These are phyloP conservation scores for Jackrogersella minutella DNA, from an alignment of 495 filamentous ascomycete species.

Conservation along the genomic window DNA sequence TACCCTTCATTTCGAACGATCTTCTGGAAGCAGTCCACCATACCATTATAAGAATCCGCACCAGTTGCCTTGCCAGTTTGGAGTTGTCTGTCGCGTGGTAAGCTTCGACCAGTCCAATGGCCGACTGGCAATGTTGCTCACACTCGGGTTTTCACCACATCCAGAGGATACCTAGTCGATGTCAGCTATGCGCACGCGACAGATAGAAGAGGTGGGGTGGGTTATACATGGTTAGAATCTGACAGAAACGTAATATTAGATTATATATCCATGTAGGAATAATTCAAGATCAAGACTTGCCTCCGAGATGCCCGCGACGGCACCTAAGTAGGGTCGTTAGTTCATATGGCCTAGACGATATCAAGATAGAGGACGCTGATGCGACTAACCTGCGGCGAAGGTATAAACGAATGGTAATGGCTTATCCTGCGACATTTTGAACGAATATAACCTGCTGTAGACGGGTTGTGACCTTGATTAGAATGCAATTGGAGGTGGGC, in stretches of 20 bases:
- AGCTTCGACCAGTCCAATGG: slow-evolving; percentile 31
- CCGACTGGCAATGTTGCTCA: slow-evolving; percentile 56
- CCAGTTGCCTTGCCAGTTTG: slow-evolving; percentile 76
- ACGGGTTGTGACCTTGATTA: not conserved
- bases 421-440: slow-evolving; percentile 71
- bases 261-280: slow-evolving; percentile 17
- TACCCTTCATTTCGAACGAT: slow-evolving; percentile 95
- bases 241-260: slow-evolving; percentile 10
- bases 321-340: slow-evolving; percentile 56
- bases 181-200: slow-evolving; percentile 65
- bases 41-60: slow-evolving; percentile 88
- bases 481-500: slow-evolving; percentile 9
- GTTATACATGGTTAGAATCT: slow-evolving; percentile 28
- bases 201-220: slow-evolving; percentile 40
- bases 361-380: not conserved
- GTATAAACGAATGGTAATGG: slow-evolving; percentile 86
- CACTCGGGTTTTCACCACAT: slow-evolving; percentile 98
- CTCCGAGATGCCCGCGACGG: slow-evolving; percentile 92
- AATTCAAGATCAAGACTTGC: slow-evolving; percentile 57
- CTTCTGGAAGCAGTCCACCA: slow-evolving; percentile 97
- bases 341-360: not conserved
- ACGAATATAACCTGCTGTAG: slow-evolving; percentile 11
- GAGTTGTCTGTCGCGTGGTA: slow-evolving; percentile 71
- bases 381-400: slow-evolving; percentile 74
- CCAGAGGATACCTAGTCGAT: slow-evolving; percentile 85